Conservation (phyloP, 2,329 filamentous ascomycete species). For the Talaromyces sp. region DNA sequence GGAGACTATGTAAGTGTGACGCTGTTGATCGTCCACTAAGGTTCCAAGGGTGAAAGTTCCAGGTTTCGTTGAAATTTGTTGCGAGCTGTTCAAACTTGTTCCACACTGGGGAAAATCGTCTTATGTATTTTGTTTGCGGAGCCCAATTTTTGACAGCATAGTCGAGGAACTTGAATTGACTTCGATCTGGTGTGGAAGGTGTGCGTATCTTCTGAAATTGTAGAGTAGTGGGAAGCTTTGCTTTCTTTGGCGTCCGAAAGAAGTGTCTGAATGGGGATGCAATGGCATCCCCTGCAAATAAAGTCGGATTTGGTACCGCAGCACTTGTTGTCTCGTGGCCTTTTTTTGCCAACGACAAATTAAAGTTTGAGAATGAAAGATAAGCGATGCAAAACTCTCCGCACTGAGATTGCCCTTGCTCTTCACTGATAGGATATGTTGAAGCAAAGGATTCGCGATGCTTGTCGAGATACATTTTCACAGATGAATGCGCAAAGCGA, state of each 20-base stretch:
- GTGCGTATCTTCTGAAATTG: constrained; percentile 7
- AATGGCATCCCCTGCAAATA: not conserved
- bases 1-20: constrained; percentile 17
- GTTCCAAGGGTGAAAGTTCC: constrained; percentile 20
- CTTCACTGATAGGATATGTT: constrained; percentile 4
- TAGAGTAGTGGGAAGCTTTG: not conserved
- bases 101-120: constrained; percentile 10
- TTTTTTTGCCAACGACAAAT: constrained; percentile 11
- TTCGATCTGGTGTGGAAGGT: constrained; percentile 2
- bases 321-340: not conserved
- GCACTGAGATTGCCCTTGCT: constrained; percentile 13
- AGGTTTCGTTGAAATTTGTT: constrained; percentile 16
- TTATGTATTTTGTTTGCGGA: constrained; percentile 14
- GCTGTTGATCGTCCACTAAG: constrained; percentile 13
- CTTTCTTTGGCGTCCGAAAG: not conserved
- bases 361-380: constrained; percentile 18
- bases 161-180: constrained; percentile 15
- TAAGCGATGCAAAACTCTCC: constrained; percentile 19
- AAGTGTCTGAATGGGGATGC: not conserved
- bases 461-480: constrained; percentile 16
- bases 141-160: constrained; percentile 16
- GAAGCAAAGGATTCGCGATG: not conserved
- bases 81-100: constrained; percentile 14
- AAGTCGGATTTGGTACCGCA: not conserved
- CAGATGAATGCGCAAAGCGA: constrained; percentile 19